A percentile compares a stretch with the other conserved stretches of the same genome.
Evolutionary conservation across 805 yeast species (phyloP).

Genomic region (Pichia manshurica): DNA sequence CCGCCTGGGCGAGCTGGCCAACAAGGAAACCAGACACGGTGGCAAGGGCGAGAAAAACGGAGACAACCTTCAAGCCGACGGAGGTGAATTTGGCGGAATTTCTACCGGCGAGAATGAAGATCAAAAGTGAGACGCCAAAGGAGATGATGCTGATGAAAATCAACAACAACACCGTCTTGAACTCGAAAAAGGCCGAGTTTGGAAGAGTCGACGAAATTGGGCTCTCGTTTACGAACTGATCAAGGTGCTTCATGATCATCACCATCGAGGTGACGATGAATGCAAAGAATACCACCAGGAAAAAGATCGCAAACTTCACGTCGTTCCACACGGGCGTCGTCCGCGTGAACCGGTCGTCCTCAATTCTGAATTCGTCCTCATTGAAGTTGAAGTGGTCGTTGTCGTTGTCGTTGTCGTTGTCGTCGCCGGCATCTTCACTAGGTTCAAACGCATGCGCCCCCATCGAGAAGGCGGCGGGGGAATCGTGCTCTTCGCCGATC

Average conservation of each 20-base stretch:
- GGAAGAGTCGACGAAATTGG: constrained; percentile 7
- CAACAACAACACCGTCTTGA: constrained; percentile 46
- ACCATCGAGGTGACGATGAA: constrained; percentile 10
- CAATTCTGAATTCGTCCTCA: constrained; percentile 8
- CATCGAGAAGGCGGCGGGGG: background rate
- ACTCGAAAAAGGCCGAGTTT: constrained; percentile 2
- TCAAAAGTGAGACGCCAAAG: constrained; percentile 48
- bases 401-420: constrained; percentile 1
- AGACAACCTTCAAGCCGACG: constrained; percentile 61
- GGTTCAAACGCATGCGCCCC: constrained; percentile 11
- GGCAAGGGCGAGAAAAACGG: constrained; percentile 45
- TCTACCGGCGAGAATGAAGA: constrained; percentile 56
- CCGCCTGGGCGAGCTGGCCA: background rate
- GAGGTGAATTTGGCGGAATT: constrained; percentile 64
- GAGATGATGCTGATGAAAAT: constrained; percentile 59
- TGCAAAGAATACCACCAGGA: background rate
- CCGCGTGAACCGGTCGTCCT: constrained; percentile 61
- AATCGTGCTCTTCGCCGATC: no score
- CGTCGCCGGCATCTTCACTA: background rate
- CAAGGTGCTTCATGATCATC: constrained; percentile 8
- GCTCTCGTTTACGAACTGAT: constrained; percentile 3
- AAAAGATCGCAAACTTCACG: constrained; percentile 53
- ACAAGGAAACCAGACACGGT: background rate
- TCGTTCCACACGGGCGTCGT: constrained; percentile 63
- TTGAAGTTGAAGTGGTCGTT: background rate